Evolutionary conservation across 2,329 filamentous ascomycete genomes (phyloP), one percentile per base, ranked within the genome.

Genomic region (Karstenula rhodostoma): DNA sequence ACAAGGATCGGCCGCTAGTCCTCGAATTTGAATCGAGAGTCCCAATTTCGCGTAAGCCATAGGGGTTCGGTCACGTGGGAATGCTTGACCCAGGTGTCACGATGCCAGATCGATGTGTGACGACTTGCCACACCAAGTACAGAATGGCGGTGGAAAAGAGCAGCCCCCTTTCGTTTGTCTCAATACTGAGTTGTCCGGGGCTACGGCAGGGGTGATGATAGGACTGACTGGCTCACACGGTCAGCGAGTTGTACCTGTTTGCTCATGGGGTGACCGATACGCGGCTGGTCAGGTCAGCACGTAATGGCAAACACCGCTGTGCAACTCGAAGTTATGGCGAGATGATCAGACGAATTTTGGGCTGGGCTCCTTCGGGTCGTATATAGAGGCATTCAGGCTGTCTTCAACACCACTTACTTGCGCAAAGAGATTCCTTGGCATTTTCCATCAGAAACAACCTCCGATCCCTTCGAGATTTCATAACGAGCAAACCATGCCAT

Each of bases 271-370:
- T 22, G 17, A 4, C 19, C 8, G 29, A 35, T 19, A 7, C 47
- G 19, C 29, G 27, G 17, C 29, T 35, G 47, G 25, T 13, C 9
- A 35, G 47, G 47, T 35, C 47, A 50, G 27, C 47, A 29, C 7
- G 27, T 25, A 50, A 3, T 3, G 3, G 33, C 55, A 57, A 57
- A 57, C 55, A 51, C n/a, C 7, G 4, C 17, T 49, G 44, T 58
- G 47, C 2, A 15, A 56, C 43, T 1, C 19, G 6, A 27, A 53
- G n/a, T 23, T 13, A 19, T 33, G 9, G 55, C 33, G 47, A 57
- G 55, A 57, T 51, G 35, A 57, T 57, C 55, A 57, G 23, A 27
- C 32, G 29, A 57, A n/a, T n/a, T 15, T 51, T 33, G 47, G 55
- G 33, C 47, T 40, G 9, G 4, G 25, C 2, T 3, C 17, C 22